phyloP scores from a whole-genome alignment of 116 monocot species.

The Iris pallida region DNA sequence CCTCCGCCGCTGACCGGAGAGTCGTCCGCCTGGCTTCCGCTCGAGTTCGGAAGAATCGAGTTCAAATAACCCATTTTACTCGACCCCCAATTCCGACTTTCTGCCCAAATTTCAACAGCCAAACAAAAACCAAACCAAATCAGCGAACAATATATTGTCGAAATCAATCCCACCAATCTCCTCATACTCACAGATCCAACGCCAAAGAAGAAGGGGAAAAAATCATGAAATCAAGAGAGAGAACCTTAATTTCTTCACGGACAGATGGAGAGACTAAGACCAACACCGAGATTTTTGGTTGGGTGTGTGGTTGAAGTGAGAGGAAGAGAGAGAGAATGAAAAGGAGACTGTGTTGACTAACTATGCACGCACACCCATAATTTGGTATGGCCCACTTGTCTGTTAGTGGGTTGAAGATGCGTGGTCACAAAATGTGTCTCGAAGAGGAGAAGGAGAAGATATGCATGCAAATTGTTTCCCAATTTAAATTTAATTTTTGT shows the following conservation, averaged over 20 bases:
- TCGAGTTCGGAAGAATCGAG: conserved; percentile 7
- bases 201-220: background rate
- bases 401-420: too few relatives aligned
- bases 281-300: background rate
- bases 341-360: too few relatives aligned
- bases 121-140: background rate
- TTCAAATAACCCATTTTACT: conserved; percentile 28
- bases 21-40: conserved; percentile 16
- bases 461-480: too few relatives aligned
- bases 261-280: background rate
- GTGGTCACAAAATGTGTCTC: too few relatives aligned
- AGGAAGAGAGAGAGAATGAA: background rate
- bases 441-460: too few relatives aligned
- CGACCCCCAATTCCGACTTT: background rate
- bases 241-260: background rate
- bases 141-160: background rate
- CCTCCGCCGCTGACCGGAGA: conserved; percentile 33
- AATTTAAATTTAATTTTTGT: too few relatives aligned
- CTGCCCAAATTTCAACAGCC: background rate
- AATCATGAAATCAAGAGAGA: background rate
- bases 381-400: too few relatives aligned
- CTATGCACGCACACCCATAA: too few relatives aligned
- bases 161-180: conserved; percentile 1
- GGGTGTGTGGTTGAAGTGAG: background rate
- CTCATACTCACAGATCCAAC: conserved; percentile 7